Base-by-base conservation (phyloP, 2,329 filamentous ascomycete genomes). In the Phaeosphaeriaceae sp. region DNA sequence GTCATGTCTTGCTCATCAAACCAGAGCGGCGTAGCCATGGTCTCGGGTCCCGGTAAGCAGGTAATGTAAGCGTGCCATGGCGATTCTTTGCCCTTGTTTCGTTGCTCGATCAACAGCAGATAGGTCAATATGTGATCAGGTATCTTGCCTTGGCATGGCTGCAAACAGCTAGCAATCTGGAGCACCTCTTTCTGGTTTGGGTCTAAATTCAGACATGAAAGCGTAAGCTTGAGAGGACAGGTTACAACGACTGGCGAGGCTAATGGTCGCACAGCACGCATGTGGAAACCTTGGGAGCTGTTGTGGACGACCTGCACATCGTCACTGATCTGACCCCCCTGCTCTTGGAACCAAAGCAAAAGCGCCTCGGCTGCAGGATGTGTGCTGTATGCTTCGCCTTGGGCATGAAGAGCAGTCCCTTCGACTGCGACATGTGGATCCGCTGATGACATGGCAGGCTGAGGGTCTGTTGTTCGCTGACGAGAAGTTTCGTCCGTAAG, bases 11-110 rank as follows among this genome's bases (percentile, higher is more conserved):
- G 66, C 3, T 74, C 65, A 22, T 69, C 54, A 51, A 78, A 79
- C 70, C 71, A 79, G 7, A 78, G 57, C 17, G 77, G 74, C 13
- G 77, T 78, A n/a, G 65, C 71, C 69, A 79, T 69, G 17, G 58
- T 61, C 21, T 72, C 63, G 13, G 67, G 58, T 11, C 24, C 60
- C 11, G 77, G 77, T 47, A 79, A 65, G 48, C 71, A 72, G 20
- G 63, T 61, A 50, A 79, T 72, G 57, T 79, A 79, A 25, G 71
- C 64, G 24, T 67, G 51, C 77, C 77, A 79, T 57, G 65, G 69
- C 15, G 74, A 76, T 1, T 62, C 53, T n/a, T 33, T 63, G 50
- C 49, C 65, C 58, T 53, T 67, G 27, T 53, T 61, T 33, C 64
- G 64, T 60, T 79, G 75, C 61, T 79, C 75, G 42, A 75, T 65